Percentiles rank a stretch among this genome's conserved stretches.
Evolutionary conservation across 768 basidiomycete species (phyloP).

Genomic region (Amanita polypyramis): DNA sequence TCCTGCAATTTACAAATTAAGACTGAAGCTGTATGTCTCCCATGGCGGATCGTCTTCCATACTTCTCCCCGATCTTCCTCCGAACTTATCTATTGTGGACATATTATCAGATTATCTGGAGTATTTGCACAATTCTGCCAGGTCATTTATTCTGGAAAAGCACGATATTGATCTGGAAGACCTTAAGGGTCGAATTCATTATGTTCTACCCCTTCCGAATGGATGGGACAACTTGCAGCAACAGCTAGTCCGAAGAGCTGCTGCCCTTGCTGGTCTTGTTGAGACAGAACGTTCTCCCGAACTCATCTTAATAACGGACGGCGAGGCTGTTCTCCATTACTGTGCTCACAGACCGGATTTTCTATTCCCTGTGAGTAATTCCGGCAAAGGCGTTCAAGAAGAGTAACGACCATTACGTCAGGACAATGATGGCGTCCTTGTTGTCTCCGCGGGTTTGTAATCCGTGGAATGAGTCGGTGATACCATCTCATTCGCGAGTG

Average conservation of each 20-base stretch:
- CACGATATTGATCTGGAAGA: slow-evolving; percentile 14
- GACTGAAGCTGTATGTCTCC: slow-evolving; percentile 30
- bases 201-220: slow-evolving; percentile 5
- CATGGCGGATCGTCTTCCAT: slow-evolving; percentile 13
- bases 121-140: slow-evolving; percentile 36
- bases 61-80: slow-evolving; percentile 26
- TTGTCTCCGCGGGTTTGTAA: slow-evolving; percentile 3
- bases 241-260: slow-evolving; percentile 5
- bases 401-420: neutral
- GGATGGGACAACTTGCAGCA: slow-evolving; percentile 7
- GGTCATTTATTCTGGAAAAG: slow-evolving; percentile 35
- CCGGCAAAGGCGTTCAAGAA: neutral
- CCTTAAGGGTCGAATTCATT: slow-evolving; percentile 3
- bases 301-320: slow-evolving; percentile 5
- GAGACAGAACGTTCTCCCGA: neutral
- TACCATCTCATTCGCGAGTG: neutral
- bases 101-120: slow-evolving; percentile 40
- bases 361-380: neutral
- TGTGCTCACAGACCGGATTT: neutral
- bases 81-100: slow-evolving; percentile 26
- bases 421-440: slow-evolving; percentile 1
- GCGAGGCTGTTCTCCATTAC: slow-evolving; percentile 3
- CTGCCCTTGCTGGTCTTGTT: slow-evolving; percentile 1
- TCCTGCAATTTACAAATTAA: slow-evolving; percentile 7
- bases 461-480: neutral